Base-by-base conservation (phyloP, 768 basidiomycete genomes). In the Boletus patriciae region DNA sequence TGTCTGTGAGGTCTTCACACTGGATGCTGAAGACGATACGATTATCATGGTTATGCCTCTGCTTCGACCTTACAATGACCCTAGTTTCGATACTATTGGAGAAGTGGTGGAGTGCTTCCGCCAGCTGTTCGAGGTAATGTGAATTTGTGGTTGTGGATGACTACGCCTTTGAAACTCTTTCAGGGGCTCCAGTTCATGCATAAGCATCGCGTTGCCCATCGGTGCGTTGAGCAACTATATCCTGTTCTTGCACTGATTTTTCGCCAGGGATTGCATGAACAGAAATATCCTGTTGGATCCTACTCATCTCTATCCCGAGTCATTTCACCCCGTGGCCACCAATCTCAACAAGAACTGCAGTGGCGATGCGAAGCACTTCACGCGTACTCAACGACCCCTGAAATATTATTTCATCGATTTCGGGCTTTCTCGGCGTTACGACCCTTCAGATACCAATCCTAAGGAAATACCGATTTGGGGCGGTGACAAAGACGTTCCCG, bases 11-110 rank as follows among this genome's bases (percentile, higher is more conserved):
- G 58, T 68, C 6, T 38, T 66, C 4, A 3, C 21, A 2, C 9
- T 57, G 16, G 62, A 62, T 0, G 46, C 36, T 15, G 62, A 64
- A 31, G 45, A 46, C 3, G 29, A 31, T 31, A 46, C 11, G 2
- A 12, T 19, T 9, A 4, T 67, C 21, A 54, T 73, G 23, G 65
- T 71, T 19, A 76, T 74, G 70, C 77, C 77, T 2, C 55, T 73
- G 1, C 65, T 78, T 10, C 65, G 76, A 54, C 19, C 23, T 4
- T 69, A 61, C 48, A 49, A 62, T 11, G 36, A 60, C 9, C 66
- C 66, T 19, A 59, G 16, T 7, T 74, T 75, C 44, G 59, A 66
- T 41, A 70, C 65, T 6, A 4, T 58, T 18, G 56, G 56, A 19
- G 56, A 59, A 31, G 58, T 10, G 0, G 27, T 55, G 21, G 69